Percentiles rank a stretch among this genome's conserved stretches.
phyloP scores from a whole-genome alignment of 306 rosid genomes.

The Cucurbita maxima region DNA sequence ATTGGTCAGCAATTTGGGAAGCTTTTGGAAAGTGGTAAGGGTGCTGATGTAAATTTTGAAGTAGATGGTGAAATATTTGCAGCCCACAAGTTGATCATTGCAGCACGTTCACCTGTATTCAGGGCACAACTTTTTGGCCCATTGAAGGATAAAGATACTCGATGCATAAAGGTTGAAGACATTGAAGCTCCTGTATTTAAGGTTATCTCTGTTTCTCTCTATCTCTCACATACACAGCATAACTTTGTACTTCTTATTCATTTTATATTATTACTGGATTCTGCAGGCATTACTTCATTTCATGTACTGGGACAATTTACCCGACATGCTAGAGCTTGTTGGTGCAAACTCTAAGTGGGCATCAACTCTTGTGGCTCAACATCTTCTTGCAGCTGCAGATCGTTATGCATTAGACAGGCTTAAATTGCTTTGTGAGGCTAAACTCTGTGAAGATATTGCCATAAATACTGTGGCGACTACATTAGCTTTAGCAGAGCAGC shows the following conservation, averaged over 20 bases:
- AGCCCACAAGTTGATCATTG: constrained; percentile 49
- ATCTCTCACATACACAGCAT: background rate
- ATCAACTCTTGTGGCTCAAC: constrained; percentile 45
- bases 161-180: constrained; percentile 39
- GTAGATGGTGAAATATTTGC: constrained; percentile 41
- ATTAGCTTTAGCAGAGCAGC: constrained; percentile 67
- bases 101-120: constrained; percentile 53
- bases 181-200: constrained; percentile 40
- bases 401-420: constrained; percentile 63
- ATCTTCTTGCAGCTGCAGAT: constrained; percentile 65
- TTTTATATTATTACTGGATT: background rate
- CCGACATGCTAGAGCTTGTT: constrained; percentile 42
- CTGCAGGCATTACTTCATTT: constrained; percentile 55
- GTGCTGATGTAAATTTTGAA: constrained; percentile 44
- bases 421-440: constrained; percentile 40
- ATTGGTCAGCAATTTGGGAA: constrained; percentile 36
- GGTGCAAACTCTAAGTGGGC: constrained; percentile 39
- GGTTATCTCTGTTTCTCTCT: constrained; percentile 19
- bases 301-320: constrained; percentile 50
- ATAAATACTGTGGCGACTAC: constrained; percentile 66
- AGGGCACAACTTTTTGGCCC: constrained; percentile 58
- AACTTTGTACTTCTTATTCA: background rate
- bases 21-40: constrained; percentile 38
- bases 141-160: constrained; percentile 34
- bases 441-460: constrained; percentile 42